Conservation (phyloP, 2,329 filamentous ascomycete genomes). For the Exophiala aquamarina region DNA sequence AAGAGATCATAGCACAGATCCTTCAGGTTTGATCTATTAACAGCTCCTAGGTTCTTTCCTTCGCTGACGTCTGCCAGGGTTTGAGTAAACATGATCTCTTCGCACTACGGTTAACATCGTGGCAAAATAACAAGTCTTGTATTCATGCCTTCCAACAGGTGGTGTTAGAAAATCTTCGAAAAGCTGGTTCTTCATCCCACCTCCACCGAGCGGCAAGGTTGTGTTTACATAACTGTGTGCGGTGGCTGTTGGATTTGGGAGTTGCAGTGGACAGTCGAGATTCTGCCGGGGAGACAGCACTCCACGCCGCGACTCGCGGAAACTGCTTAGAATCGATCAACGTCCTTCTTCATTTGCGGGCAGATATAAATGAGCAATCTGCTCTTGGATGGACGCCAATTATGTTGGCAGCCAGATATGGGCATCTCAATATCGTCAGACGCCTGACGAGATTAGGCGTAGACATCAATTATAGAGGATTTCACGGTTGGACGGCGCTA, state of each 20-base stretch:
- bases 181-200: background rate
- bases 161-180: background rate
- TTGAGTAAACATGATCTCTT: background rate
- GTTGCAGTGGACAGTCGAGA: background rate
- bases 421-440: background rate
- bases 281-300: background rate
- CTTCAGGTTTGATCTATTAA: background rate
- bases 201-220: background rate
- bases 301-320: background rate
- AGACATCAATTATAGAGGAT: slow-evolving; percentile 1
- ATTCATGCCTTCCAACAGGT: background rate
- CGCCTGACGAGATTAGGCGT: background rate
- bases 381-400: background rate
- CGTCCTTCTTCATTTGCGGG: background rate
- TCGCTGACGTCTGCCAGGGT: background rate
- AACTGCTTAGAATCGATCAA: background rate
- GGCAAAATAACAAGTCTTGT: background rate
- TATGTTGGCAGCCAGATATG: background rate
- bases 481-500: slow-evolving; percentile 5
- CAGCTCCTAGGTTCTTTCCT: background rate
- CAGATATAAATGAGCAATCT: background rate
- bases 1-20: background rate
- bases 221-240: background rate
- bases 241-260: background rate
- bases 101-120: background rate